These are phyloP conservation scores for Penicillium crustosum DNA, from an alignment of 2,329 filamentous ascomycete genomes.

Conservation along the genomic window DNA sequence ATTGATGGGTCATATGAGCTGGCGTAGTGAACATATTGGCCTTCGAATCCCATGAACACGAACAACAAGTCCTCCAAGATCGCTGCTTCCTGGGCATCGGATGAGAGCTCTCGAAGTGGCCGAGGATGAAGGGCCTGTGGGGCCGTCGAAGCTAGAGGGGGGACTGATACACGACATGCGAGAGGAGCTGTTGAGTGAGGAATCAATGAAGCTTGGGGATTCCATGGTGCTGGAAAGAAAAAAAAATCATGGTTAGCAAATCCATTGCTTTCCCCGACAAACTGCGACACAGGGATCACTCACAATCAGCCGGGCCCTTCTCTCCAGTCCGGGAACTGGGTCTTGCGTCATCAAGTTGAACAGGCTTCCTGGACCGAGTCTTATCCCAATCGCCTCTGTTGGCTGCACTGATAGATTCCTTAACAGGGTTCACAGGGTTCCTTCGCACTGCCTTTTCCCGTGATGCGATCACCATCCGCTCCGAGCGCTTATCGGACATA, in stretches of 20 bases:
- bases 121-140: constrained; percentile 68
- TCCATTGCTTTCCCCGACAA: constrained; percentile 1
- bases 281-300: constrained; percentile 17
- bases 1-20: constrained; percentile 78
- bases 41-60: constrained; percentile 97
- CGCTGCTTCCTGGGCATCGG: constrained; percentile 80
- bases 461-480: constrained; percentile 55
- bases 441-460: constrained; percentile 62
- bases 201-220: constrained; percentile 73
- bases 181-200: constrained; percentile 70
- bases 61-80: constrained; percentile 90
- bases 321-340: constrained; percentile 33
- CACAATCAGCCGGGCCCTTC: constrained; percentile 34
- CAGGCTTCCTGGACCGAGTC: constrained; percentile 30
- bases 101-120: constrained; percentile 67
- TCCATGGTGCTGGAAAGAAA: constrained; percentile 59
- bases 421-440: constrained; percentile 62
- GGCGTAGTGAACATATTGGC: constrained; percentile 89
- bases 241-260: constrained; percentile 17
- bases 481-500: constrained; percentile 42
- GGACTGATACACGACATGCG: constrained; percentile 64
- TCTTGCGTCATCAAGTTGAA: constrained; percentile 25
- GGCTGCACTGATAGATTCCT: constrained; percentile 37
- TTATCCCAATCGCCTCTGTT: constrained; percentile 39
- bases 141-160: constrained; percentile 63